Percentiles rank a stretch among this genome's conserved stretches.
Evolutionary conservation across 1,284 basidiomycete species (phyloP).

Genomic region (Porogramme epimiltina): DNA sequence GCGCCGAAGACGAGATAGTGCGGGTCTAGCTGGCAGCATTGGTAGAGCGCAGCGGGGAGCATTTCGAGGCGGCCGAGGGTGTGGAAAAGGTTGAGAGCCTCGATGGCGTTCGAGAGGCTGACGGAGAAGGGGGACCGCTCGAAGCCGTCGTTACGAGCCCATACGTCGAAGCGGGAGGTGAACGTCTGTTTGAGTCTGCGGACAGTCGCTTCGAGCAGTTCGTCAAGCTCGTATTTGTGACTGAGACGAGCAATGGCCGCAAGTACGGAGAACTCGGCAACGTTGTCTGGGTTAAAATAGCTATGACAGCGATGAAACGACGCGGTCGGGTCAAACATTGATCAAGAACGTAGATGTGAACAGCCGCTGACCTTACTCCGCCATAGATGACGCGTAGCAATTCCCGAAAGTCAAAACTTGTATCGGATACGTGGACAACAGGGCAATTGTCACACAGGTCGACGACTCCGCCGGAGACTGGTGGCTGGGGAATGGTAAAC

Average conservation of each 20-base stretch:
- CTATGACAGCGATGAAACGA: too few species aligned
- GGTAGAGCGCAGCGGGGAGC: not conserved
- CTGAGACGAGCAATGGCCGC: too few species aligned
- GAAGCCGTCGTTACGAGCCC: not conserved
- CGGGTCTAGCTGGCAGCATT: not conserved
- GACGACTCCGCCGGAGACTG: not conserved
- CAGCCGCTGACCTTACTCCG: too few species aligned
- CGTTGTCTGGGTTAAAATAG: too few species aligned
- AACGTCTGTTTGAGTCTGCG: not conserved
- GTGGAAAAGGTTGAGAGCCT: slow-evolving; percentile 1
- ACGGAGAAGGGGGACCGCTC: not conserved
- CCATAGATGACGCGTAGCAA: slow-evolving; percentile 4
- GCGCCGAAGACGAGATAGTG: not conserved
- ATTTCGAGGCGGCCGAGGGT: not conserved
- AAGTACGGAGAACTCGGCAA: too few species aligned
- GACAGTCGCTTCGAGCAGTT: not conserved
- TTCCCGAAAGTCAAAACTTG: not conserved
- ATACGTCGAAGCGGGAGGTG: not conserved
- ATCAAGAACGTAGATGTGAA: too few species aligned
- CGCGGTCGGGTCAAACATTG: too few species aligned
- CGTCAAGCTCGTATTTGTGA: slow-evolving; percentile 12
- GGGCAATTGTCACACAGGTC: not conserved
- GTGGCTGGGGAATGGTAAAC: not conserved
- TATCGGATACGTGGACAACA: not conserved
- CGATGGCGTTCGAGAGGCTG: not conserved